A percentile compares a stretch with the other conserved stretches of the same genome.
Conservation (phyloP, 345 rosid genomes). For the Populus ilicifolia region DNA sequence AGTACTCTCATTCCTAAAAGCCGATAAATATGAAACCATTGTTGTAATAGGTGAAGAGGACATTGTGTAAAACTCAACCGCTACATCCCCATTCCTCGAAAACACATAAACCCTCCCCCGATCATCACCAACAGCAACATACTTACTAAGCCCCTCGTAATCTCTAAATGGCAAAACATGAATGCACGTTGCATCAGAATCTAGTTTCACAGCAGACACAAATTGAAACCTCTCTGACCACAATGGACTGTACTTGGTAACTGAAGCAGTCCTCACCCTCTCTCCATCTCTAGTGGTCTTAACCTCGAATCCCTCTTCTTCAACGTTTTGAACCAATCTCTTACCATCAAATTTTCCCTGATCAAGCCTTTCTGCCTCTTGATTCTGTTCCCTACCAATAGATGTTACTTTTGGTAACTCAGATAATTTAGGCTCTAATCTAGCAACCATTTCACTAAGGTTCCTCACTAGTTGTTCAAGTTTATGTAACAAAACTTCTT, state of each 20-base stretch:
- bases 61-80: constrained; percentile 50
- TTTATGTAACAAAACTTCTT: constrained; percentile 44
- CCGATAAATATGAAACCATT: constrained; percentile 73
- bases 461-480: constrained; percentile 73
- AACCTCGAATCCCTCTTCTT: constrained; percentile 20
- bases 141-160: constrained; percentile 75
- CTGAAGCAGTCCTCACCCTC: constrained; percentile 42
- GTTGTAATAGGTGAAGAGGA: constrained; percentile 59
- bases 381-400: constrained; percentile 3
- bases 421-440: constrained; percentile 50
- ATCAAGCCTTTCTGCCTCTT: constrained; percentile 20
- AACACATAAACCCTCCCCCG: constrained; percentile 70
- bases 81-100: constrained; percentile 75
- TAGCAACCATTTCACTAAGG: constrained; percentile 62
- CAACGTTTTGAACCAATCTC: constrained; percentile 12
- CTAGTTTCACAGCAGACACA: constrained; percentile 75
- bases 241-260: constrained; percentile 64
- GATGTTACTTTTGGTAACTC: constrained; percentile 24
- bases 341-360: constrained; percentile 1
- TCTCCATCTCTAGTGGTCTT: constrained; percentile 29
- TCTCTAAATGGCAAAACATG: constrained; percentile 78
- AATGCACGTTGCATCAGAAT: constrained; percentile 59
- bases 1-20: constrained; percentile 69
- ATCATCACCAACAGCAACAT: constrained; percentile 83
- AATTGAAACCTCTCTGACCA: constrained; percentile 94